A percentile compares a stretch with the other conserved stretches of the same genome.
These are phyloP conservation scores for Cyclostephanos tholiformis DNA, from an alignment of 108 stramenopile genomes.

Conservation along the genomic window DNA sequence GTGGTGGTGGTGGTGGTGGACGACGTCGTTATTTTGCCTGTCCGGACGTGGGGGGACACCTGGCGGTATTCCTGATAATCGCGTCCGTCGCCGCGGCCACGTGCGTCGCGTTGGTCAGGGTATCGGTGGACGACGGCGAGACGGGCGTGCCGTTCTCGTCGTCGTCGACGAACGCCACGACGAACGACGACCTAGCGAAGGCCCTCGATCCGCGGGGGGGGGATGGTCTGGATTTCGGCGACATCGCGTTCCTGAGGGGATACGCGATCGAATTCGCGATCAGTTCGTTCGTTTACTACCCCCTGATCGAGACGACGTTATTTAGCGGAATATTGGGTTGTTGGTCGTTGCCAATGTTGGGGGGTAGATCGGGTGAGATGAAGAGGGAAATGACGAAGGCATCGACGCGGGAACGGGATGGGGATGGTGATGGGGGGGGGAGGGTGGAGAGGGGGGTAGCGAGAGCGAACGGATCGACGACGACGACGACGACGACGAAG, in stretches of 20 bases:
- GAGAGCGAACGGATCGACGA: too few relatives aligned
- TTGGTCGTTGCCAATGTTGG: constrained; percentile 47
- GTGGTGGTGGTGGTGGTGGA: too few relatives aligned
- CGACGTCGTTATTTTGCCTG: too few relatives aligned
- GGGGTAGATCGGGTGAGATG: constrained; percentile 62
- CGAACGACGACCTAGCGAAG: background rate
- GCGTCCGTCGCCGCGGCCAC: constrained; percentile 47
- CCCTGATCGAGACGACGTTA: constrained; percentile 59
- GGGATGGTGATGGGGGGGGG: too few relatives aligned
- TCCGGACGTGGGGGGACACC: constrained; percentile 37
- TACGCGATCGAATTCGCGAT: constrained; percentile 66
- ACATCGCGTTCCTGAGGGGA: constrained; percentile 57
- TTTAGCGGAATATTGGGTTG: constrained; percentile 68
- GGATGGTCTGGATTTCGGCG: constrained; percentile 3
- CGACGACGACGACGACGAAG: too few relatives aligned
- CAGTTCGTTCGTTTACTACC: constrained; percentile 64
- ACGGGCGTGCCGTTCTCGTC: background rate
- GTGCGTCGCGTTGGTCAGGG: constrained; percentile 58
- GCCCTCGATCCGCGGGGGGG: too few relatives aligned
- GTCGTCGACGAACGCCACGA: constrained; percentile 9
- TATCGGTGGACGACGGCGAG: constrained; percentile 32
- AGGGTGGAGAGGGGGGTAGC: too few relatives aligned
- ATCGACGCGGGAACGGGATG: too few relatives aligned
- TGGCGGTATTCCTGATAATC: constrained; percentile 42
- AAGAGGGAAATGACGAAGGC: constrained; percentile 28